Evolutionary conservation across 257 asterid species (phyloP).

Genomic region (Fraxinus pennsylvanica): DNA sequence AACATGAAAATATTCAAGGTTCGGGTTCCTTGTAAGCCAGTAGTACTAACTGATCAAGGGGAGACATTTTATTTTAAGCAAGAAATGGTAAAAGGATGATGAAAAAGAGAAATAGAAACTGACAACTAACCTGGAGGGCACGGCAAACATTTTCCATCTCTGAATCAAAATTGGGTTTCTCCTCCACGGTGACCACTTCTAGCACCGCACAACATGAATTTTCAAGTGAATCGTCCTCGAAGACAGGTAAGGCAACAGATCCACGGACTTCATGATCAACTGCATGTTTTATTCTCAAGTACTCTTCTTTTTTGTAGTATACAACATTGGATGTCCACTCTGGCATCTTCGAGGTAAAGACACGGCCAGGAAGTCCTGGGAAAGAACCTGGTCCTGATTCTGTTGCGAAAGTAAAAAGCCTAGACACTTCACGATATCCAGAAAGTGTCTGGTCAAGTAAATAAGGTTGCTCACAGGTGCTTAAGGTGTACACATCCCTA

Average conservation of each 20-base stretch:
- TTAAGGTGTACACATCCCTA: constrained; percentile 49
- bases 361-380: constrained; percentile 83
- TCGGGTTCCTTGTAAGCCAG: neutral
- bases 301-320: constrained; percentile 59
- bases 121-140: constrained; percentile 54
- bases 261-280: constrained; percentile 59
- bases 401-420: constrained; percentile 53
- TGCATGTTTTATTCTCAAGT: constrained; percentile 56
- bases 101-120: neutral
- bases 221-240: constrained; percentile 43
- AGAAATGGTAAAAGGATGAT: neutral
- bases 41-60: neutral
- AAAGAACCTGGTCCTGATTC: constrained; percentile 42
- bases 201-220: constrained; percentile 66
- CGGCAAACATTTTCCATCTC: constrained; percentile 56
- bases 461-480: constrained; percentile 67
- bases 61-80: neutral
- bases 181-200: constrained; percentile 65
- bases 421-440: constrained; percentile 73
- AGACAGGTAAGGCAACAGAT: constrained; percentile 71
- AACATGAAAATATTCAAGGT: neutral
- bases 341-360: constrained; percentile 62
- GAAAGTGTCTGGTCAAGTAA: constrained; percentile 54
- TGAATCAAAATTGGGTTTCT: constrained; percentile 49
- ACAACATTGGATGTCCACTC: constrained; percentile 79